phyloP scores from a whole-genome alignment of 306 rosid species.

The Betula pendula region DNA sequence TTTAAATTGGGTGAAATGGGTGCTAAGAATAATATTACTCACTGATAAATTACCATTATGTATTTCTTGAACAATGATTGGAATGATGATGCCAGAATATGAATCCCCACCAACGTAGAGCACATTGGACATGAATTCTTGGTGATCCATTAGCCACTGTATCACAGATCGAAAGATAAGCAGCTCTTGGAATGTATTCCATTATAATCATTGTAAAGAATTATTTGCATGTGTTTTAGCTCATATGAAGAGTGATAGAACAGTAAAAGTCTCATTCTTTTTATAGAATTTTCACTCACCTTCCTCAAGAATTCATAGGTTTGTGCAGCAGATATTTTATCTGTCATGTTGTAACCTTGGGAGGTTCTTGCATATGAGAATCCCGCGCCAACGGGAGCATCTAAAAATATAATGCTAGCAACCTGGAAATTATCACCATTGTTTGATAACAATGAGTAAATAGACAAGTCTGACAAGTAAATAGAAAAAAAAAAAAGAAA shows the following conservation, averaged over 20 bases:
- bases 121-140: constrained; percentile 1
- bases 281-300: constrained; percentile 7
- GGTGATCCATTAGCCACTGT: constrained; percentile 37
- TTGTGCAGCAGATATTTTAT: constrained; percentile 14
- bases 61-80: constrained; percentile 22
- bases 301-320: constrained; percentile 28
- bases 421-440: constrained; percentile 7
- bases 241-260: not conserved
- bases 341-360: constrained; percentile 28
- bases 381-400: constrained; percentile 33
- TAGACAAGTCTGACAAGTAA: too few species aligned
- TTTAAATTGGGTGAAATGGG: too few species aligned
- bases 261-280: not conserved
- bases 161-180: not conserved
- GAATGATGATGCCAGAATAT: constrained; percentile 25
- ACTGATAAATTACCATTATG: constrained; percentile 13
- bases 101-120: constrained; percentile 34
- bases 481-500: too few species aligned
- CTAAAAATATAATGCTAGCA: constrained; percentile 34
- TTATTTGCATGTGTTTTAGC: not conserved
- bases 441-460: too few species aligned
- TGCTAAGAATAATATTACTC: too few species aligned
- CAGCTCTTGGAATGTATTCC: not conserved
- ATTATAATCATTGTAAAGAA: too few species aligned
- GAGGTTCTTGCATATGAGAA: constrained; percentile 33